These are phyloP conservation scores for Berberis thunbergii DNA, from an alignment of 164 flowering plant genomes.

Conservation along the genomic window DNA sequence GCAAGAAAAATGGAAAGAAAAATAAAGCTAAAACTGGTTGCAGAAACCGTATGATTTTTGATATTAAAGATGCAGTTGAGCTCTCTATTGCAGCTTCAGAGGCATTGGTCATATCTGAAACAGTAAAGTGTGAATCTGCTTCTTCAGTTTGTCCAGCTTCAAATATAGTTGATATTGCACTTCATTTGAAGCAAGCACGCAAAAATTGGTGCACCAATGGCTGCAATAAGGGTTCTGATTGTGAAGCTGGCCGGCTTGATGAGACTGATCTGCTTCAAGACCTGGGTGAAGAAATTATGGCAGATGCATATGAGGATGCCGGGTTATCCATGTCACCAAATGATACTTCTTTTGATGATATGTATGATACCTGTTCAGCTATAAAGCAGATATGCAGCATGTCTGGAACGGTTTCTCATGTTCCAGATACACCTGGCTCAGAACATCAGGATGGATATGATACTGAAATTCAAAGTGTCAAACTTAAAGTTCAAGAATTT, in stretches of 20 bases:
- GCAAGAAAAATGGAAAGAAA: constrained; percentile 8
- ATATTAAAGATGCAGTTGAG: constrained; percentile 49
- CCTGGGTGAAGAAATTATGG: constrained; percentile 53
- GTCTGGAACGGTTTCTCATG: constrained; percentile 19
- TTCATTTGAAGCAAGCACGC: constrained; percentile 64
- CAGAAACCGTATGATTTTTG: constrained; percentile 15
- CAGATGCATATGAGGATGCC: constrained; percentile 63
- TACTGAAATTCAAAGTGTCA: constrained; percentile 12
- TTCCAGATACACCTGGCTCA: constrained; percentile 34
- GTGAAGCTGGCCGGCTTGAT: constrained; percentile 16
- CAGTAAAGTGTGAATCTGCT: constrained; percentile 21
- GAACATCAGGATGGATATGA: constrained; percentile 15
- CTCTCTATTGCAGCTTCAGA: constrained; percentile 82
- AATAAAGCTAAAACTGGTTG: constrained; percentile 12
- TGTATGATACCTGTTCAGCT: constrained; percentile 13
- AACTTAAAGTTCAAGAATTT: constrained; percentile 7
- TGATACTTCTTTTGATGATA: constrained; percentile 12
- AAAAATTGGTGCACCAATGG: constrained; percentile 14
- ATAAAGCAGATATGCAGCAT: constrained; percentile 9
- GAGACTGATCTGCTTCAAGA: constrained; percentile 47
- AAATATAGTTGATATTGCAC: constrained; percentile 58
- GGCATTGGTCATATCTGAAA: constrained; percentile 67
- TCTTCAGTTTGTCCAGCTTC: constrained; percentile 26
- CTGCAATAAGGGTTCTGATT: constrained; percentile 14
- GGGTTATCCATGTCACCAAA: constrained; percentile 29